Evolutionary conservation across 1,139 yeast genomes (phyloP), one percentile per base, ranked within the genome.

Genomic region (Saccharomyces hybrid): DNA sequence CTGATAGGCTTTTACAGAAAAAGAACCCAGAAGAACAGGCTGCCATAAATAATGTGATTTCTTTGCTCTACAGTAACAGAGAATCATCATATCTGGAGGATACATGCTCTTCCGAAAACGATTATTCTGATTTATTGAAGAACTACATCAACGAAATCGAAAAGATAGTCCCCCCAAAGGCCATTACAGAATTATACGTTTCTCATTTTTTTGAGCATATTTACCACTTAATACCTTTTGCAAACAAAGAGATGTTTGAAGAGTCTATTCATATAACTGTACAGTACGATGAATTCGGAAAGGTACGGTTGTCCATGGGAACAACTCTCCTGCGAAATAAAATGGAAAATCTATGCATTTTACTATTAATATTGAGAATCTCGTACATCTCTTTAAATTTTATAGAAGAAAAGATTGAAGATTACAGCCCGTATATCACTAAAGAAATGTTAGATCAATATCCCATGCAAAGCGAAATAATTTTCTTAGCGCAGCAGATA

Each of bases 361-460:
- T 69, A n/a, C 48, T 63, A 19, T 55, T 67, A 9, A 57, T 68
- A 5, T 47, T 69, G 41, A 67, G 65, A 50, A 52, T 68, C 13
- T 60, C 71, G 1, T 65, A 58, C 49, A 60, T 58, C 34, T 66
- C 66, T 7, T 55, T 60, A 7, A 55, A 55, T 27, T 56, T 60
- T 23, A 55, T 60, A 28, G 58, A 56, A 34, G 61, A 59, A 46
- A 56, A 54, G 46, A 50, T 57, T 2, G 55, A 46, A 26, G 54
- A 55, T 5, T 48, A 25, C 31, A 50, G 52, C 23, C 50, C 55
- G 16, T 26, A 54, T 49, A 49, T 57, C 38, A 54, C 56, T 46
- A 53, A 56, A 16, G 58, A 58, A 42, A 56, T 60, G 14, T 47
- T 66, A 23, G 56, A 58, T 9, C 51, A 57, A 38, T 61, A 61